phyloP scores from a whole-genome alignment of 352 stramenopile genomes.

The Halophytophthora batemanensis region DNA sequence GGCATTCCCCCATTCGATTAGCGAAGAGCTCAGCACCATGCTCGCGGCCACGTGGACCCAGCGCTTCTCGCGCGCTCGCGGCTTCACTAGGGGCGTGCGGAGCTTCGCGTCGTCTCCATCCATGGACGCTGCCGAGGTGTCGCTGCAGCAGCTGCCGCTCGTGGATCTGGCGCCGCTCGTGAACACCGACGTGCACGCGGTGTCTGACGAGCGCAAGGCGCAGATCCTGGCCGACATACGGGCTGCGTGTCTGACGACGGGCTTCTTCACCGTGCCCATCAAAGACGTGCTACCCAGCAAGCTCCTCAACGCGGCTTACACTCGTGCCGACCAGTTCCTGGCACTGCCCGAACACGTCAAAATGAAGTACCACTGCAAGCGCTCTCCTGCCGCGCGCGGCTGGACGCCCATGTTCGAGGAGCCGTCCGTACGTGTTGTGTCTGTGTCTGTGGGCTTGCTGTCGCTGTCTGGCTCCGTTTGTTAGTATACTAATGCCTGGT shows the following conservation, averaged over 20 bases:
- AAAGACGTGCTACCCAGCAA: slow-evolving; percentile 44
- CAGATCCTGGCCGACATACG: slow-evolving; percentile 58
- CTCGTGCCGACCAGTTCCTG: slow-evolving; percentile 64
- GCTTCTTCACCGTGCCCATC: slow-evolving; percentile 81
- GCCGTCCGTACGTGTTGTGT: slow-evolving; percentile 45
- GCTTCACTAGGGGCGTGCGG: background rate
- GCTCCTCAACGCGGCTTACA: slow-evolving; percentile 59
- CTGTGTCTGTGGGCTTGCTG: background rate
- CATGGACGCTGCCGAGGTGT: slow-evolving; percentile 54
- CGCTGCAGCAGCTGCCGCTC: slow-evolving; percentile 49
- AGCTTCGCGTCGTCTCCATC: slow-evolving; percentile 23
- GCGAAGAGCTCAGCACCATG: slow-evolving; percentile 6
- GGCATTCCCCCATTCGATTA: background rate
- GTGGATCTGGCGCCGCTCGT: slow-evolving; percentile 69
- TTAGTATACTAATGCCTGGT: background rate
- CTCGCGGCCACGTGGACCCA: slow-evolving; percentile 12
- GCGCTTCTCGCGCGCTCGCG: slow-evolving; percentile 1
- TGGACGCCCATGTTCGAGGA: slow-evolving; percentile 86
- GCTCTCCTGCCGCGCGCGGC: slow-evolving; percentile 62
- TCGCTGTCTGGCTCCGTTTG: background rate
- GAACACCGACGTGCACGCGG: slow-evolving; percentile 12
- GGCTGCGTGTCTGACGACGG: slow-evolving; percentile 47
- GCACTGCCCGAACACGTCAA: slow-evolving; percentile 59
- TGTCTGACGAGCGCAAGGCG: slow-evolving; percentile 26
- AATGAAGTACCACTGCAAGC: slow-evolving; percentile 76